phyloP scores from a whole-genome alignment of 805 yeast genomes.

The Ogataea dorogensis region DNA sequence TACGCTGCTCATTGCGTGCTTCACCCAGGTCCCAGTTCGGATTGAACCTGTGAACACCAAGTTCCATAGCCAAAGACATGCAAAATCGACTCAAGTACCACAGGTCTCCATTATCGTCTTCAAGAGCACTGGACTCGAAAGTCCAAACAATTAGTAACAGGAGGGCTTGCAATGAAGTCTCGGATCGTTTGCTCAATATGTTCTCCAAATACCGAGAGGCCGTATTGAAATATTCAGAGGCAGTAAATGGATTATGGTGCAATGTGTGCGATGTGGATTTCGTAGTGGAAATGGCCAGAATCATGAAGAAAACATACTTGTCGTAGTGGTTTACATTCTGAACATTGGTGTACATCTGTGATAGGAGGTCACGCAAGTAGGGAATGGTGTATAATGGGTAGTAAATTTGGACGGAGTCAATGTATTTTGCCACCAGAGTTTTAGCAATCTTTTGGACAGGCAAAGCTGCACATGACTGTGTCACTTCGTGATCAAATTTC shows the following conservation, averaged over 20 bases:
- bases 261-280: conserved; percentile 6
- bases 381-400: conserved; percentile 22
- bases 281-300: conserved; percentile 22
- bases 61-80: conserved; percentile 30
- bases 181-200: conserved; percentile 22
- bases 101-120: conserved; percentile 28
- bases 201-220: conserved; percentile 26
- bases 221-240: conserved; percentile 25
- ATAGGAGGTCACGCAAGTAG: conserved; percentile 10
- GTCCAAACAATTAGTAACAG: conserved; percentile 25
- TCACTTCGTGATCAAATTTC: conserved; percentile 18
- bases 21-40: conserved; percentile 29
- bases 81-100: conserved; percentile 28
- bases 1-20: conserved; percentile 23
- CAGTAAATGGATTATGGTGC: conserved; percentile 19
- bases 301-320: conserved; percentile 24
- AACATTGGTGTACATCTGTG: conserved; percentile 16
- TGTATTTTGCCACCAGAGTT: conserved; percentile 16
- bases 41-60: conserved; percentile 28
- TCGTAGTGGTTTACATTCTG: conserved; percentile 19
- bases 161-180: conserved; percentile 24
- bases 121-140: conserved; percentile 20
- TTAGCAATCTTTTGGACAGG: conserved; percentile 20
- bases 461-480: conserved; percentile 24
- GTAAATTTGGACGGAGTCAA: conserved; percentile 21